Evolutionary conservation across 2,329 filamentous ascomycete genomes (phyloP), one percentile per base, ranked within the genome.

Genomic region (Ophiostoma pallidulum): DNA sequence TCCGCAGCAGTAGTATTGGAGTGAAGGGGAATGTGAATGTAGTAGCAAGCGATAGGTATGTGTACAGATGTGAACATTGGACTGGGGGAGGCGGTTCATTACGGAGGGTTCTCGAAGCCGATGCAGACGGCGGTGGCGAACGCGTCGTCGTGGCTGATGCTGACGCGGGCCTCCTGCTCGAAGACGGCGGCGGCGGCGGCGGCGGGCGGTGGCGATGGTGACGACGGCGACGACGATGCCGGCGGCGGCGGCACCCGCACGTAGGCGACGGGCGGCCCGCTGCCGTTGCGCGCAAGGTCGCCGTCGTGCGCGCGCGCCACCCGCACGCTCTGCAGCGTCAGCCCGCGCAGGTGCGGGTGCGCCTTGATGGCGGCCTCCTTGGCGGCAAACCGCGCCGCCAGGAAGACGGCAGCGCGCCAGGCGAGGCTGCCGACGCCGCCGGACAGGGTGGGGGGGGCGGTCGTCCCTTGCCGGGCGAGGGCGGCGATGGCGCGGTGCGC

Each of bases 131-230:
- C 84, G 18, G 75, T 81, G 9, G 88, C 88, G 65, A 89, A 94
- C 8, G 87, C 82, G 2, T 78, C 82, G 63, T 96, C 90, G 62
- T 96, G 90, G 58, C 84, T 92, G 57, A 96, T 94, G 51, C 84
- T 91, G 38, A 95, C 61, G 58, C 77, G 71, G 13, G 81, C 87
- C 42, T 78, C 69, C 54, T 79, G 74, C 50, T 70, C 61, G 41
- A 31, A n/a, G n/a, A 29, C 13, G 3, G 16, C 12, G 36, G 19
- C 32, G 19, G 7, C n/a, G 13, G 22, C 41, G n/a, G 6, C n/a
- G n/a, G n/a, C n/a, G 7, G 31, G 31, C 12, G 14, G 7, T 13
- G 8, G 20, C 39, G 3, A 19, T 28, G 43, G 5, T 8, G 39
- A 29, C 24, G 49, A 18, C 8, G 18, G 61, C 49, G n/a, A n/a